Conservation (phyloP, 805 yeast genomes). For the Priceomyces carsonii region DNA sequence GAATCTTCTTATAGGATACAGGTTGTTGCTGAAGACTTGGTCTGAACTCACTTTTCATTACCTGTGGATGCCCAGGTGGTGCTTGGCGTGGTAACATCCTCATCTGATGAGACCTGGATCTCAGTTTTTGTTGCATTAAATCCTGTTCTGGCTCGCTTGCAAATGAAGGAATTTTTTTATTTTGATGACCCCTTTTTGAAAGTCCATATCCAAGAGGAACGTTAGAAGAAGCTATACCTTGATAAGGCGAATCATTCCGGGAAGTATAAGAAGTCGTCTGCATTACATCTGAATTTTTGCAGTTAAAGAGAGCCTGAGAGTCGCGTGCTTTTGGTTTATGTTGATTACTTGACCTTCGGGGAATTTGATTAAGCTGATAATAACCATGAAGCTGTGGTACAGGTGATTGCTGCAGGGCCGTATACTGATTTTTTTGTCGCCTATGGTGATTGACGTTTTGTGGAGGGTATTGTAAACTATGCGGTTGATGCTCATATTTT, state of each 20-base stretch:
- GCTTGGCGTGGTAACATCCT: slow-evolving; percentile 11
- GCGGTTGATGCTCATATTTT: not conserved
- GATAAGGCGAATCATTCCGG: slow-evolving; percentile 23
- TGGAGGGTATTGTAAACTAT: not conserved
- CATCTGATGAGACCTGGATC: slow-evolving; percentile 6
- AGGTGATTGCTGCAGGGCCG: too few species aligned
- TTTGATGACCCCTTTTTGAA: not conserved
- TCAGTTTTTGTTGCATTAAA: not conserved
- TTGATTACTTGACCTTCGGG: slow-evolving; percentile 6
- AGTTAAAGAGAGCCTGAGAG: slow-evolving; percentile 38
- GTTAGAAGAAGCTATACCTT: slow-evolving; percentile 13
- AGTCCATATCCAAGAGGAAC: too few species aligned
- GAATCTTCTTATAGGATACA: too few species aligned
- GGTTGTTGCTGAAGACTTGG: too few species aligned
- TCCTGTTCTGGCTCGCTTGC: not conserved
- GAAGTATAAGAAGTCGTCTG: slow-evolving; percentile 3
- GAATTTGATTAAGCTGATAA: slow-evolving; percentile 11
- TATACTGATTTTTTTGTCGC: not conserved
- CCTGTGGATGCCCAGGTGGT: slow-evolving; percentile 11
- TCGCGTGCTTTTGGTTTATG: slow-evolving; percentile 20
- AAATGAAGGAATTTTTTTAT: not conserved
- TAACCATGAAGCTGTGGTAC: slow-evolving; percentile 16
- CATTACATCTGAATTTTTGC: slow-evolving; percentile 25
- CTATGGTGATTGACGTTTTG: not conserved
- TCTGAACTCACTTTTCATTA: too few species aligned